Evolutionary conservation across 306 rosid genomes (phyloP), one percentile per base, ranked within the genome.

Genomic region (Senna siamea): DNA sequence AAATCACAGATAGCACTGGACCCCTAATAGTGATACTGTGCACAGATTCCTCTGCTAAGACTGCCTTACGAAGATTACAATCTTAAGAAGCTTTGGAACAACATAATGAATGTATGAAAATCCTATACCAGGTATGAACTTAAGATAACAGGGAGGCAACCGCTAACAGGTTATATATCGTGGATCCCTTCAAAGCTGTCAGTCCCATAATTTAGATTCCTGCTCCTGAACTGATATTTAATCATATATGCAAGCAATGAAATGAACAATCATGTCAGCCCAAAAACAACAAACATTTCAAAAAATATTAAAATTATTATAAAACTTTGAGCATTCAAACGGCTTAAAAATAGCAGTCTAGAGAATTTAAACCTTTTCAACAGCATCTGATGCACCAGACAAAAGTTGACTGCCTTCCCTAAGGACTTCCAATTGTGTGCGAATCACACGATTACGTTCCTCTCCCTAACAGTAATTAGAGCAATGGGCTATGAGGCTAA

Each of bases 301-400:
- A 9, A 18, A 41, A 28, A 28, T 22, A 53, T 20, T 17, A 75
- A 48, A 40, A 75, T 17, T 61, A 51, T 37, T 7, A 37, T 13
- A 58, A 70, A 9, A 4, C 40, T 48, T 20, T 19, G 46, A 46
- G 54, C 30, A 64, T 15, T 63, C 9, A 43, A 72, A 76, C 34
- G 72, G 23, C 58, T 35, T 9, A 32, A 46, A 50, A 72, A 62
- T 17, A 20, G n/a, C 23, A 63, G 65, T 75, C 28, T 20, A 12
- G 61, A 68, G 71, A 73, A 11, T 23, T 20, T 64, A 38, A 62
- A 87, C 87, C 88, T 78, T 84, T 80, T 87, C 62, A 26, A 72
- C 72, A 51, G 69, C 70, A 50, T 89, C 78, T 43, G 79, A 9
- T 73, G 75, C 18, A 83, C 34, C 30, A 0, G 77, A 75, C 34